phyloP scores from a whole-genome alignment of 495 filamentous ascomycete species.

The Penicillium canariense region DNA sequence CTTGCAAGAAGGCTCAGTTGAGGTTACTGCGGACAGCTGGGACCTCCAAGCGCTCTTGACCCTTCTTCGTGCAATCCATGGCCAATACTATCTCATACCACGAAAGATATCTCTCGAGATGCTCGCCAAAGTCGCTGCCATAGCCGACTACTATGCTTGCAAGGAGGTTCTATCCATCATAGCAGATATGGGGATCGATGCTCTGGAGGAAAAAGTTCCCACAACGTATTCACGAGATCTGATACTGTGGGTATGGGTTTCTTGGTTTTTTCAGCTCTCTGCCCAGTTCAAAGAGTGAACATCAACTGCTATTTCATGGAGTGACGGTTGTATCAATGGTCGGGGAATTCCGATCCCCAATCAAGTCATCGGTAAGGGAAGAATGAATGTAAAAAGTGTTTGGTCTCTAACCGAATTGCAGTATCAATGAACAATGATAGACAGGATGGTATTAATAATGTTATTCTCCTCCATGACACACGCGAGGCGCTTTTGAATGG shows the following conservation, averaged over 20 bases:
- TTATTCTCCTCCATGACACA: constrained; percentile 5
- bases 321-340: constrained; percentile 17
- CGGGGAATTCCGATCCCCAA: constrained; percentile 31
- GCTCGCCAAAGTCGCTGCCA: constrained; percentile 47
- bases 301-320: constrained; percentile 22
- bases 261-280: constrained; percentile 32
- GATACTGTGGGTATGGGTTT: constrained; percentile 39
- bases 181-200: constrained; percentile 23
- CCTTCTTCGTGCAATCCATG: constrained; percentile 52
- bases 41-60: constrained; percentile 45
- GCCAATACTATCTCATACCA: constrained; percentile 42
- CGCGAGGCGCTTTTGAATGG: constrained; percentile 16
- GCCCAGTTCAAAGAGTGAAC: constrained; percentile 23
- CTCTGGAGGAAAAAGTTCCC: neutral
- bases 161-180: constrained; percentile 42
- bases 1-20: constrained; percentile 39
- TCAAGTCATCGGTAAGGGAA: constrained; percentile 24
- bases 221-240: constrained; percentile 26
- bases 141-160: constrained; percentile 53
- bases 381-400: neutral
- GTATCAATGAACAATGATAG: neutral
- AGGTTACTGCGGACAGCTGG: constrained; percentile 36
- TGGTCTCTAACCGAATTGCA: neutral
- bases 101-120: constrained; percentile 37
- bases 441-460: neutral